A percentile compares a stretch with the other conserved stretches of the same genome.
Evolutionary conservation across 192 early-diverging fungal genomes (phyloP).

Genomic region (Backusella tuberculispora): DNA sequence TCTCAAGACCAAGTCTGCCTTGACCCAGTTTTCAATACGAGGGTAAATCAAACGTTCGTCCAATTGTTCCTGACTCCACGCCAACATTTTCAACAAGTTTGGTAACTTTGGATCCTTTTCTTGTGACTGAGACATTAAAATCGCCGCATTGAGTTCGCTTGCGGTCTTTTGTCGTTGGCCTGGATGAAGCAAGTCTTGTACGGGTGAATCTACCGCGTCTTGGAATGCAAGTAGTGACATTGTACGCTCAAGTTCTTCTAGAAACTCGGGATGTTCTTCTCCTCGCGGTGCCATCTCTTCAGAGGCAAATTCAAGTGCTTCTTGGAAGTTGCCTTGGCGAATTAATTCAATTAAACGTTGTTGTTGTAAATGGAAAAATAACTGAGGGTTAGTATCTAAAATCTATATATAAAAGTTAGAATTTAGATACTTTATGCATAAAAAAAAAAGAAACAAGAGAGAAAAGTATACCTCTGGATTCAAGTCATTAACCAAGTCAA

Average conservation of each 20-base stretch:
- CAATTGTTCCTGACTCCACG: constrained; percentile 92
- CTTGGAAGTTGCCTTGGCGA: constrained; percentile 73
- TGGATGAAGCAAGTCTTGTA: constrained; percentile 86
- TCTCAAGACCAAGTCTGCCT: constrained; percentile 67
- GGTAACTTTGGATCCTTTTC: constrained; percentile 96
- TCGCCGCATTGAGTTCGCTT: constrained; percentile 91
- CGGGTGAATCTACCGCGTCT: constrained; percentile 66
- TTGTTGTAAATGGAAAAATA: constrained; percentile 97
- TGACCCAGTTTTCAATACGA: constrained; percentile 83
- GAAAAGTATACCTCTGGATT: constrained; percentile 84
- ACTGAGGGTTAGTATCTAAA: constrained; percentile 88
- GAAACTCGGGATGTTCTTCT: constrained; percentile 96
- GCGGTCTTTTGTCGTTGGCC: constrained; percentile 92
- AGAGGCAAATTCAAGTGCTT: constrained; percentile 94
- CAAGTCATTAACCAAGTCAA: constrained; percentile 96
- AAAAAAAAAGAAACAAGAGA: no score
- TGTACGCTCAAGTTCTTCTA: constrained; percentile 92
- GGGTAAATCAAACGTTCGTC: constrained; percentile 86
- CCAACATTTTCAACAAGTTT: constrained; percentile 85
- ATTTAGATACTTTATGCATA: not conserved
- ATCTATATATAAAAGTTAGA: constrained; percentile 57
- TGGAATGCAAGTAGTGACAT: constrained; percentile 98
- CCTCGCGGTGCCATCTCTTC: constrained; percentile 98
- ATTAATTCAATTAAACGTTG: constrained; percentile 97
- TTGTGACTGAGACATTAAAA: constrained; percentile 88